These are phyloP conservation scores for Aphanocladium album DNA, from an alignment of 2,329 filamentous ascomycete genomes.

Conservation along the genomic window DNA sequence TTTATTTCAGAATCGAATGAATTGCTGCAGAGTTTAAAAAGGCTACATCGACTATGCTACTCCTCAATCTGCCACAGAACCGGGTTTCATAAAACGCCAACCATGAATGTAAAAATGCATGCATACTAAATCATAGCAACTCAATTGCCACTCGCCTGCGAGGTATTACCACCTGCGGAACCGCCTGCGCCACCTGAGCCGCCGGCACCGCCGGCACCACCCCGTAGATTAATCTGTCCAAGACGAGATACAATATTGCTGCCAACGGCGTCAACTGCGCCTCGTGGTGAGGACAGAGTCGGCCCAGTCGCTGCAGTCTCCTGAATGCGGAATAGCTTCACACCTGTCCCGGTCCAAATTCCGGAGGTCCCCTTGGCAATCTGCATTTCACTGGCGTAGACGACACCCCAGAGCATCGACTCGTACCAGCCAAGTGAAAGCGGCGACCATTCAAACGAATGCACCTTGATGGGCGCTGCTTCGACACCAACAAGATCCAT, in stretches of 20 bases:
- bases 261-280: constrained; percentile 88
- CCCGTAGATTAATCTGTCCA: constrained; percentile 70
- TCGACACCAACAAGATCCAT: constrained; percentile 69
- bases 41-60: neutral
- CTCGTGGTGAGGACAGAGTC: constrained; percentile 75
- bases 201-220: constrained; percentile 22
- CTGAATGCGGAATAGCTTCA: constrained; percentile 86
- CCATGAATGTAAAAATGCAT: neutral
- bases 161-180: neutral
- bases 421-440: constrained; percentile 93
- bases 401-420: constrained; percentile 86
- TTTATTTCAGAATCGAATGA: neutral
- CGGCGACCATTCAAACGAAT: constrained; percentile 92
- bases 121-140: neutral
- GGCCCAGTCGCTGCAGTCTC: constrained; percentile 76
- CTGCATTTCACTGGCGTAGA: constrained; percentile 87
- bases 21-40: neutral
- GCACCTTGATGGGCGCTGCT: constrained; percentile 67
- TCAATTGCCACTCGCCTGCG: neutral
- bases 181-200: neutral
- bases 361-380: constrained; percentile 81
- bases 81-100: neutral
- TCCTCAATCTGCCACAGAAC: neutral
- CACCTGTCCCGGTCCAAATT: constrained; percentile 86
- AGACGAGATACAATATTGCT: constrained; percentile 85